Conservation (phyloP, 441 rosid genomes). For the Eutrema salsugineum region DNA sequence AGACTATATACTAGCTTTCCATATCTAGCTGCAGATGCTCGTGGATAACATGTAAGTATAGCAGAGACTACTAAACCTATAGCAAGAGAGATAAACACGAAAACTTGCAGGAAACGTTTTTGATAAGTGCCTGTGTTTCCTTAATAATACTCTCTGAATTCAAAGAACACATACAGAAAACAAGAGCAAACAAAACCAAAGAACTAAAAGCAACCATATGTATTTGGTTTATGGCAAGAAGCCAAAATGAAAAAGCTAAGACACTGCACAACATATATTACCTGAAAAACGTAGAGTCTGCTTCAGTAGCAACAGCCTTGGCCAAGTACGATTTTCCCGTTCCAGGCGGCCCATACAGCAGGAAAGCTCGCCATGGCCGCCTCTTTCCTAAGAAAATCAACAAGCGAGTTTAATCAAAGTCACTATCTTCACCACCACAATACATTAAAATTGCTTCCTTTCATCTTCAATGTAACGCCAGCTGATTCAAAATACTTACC, state of each 20-base stretch:
- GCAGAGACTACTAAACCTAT: not conserved
- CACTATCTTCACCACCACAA: not conserved
- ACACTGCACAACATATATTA: conserved; percentile 23
- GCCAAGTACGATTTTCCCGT: conserved; percentile 99
- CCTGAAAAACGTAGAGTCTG: conserved; percentile 98
- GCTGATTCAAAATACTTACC: conserved; percentile 35
- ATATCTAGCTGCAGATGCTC: not conserved
- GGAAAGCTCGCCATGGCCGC: conserved; percentile 95
- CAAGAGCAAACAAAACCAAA: not conserved
- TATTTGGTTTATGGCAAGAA: not conserved
- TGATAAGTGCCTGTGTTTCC: too few species aligned
- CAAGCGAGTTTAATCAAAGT: not conserved
- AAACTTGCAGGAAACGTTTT: not conserved
- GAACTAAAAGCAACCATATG: not conserved
- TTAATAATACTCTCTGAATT: not conserved
- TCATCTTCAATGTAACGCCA: not conserved
- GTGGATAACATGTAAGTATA: not conserved
- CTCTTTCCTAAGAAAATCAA: conserved; percentile 67
- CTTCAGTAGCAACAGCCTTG: conserved; percentile 99
- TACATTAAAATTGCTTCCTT: not conserved
- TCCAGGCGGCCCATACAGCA: conserved; percentile 97
- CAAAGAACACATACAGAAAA: not conserved
- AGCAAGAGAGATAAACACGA: not conserved
- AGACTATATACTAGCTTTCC: not conserved
- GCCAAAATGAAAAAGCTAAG: not conserved